Evolutionary conservation across 768 basidiomycete genomes (phyloP), one percentile per base, ranked within the genome.

Genomic region (Boletus rubescentipes): DNA sequence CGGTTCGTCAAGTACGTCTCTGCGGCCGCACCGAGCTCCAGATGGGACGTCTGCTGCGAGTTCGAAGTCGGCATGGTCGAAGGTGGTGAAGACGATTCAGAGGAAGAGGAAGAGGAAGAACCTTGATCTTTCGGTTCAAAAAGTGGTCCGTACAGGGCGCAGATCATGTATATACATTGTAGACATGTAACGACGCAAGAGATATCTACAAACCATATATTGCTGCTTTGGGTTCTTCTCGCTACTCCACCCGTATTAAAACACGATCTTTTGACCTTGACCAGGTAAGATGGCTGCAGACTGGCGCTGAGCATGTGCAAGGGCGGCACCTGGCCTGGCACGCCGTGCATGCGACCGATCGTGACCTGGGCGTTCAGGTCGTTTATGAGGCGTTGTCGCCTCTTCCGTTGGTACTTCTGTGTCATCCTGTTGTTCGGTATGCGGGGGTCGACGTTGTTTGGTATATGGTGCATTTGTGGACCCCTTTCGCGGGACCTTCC

Each of bases 1-100:
- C 83, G 83, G 38, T 98, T 98, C 68, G 92, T 95, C 58, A 98
- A 98, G 69, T 98, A 98, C 63, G 83, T 98, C 18, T 90, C 89
- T 26, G 91, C 91, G 15, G 84, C 86, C 1, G 96, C 96, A 0
- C 83, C 86, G 47, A 92, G 93, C 9, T 93, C 91, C 29, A 77
- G 96, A 49, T 98, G 93, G 93, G 96, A 98, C 67, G 74, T 98
- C 11, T 91, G 86, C 58, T 87, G 86, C 4, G 96, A 98, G 73
- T 98, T 89, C 68, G 92, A 93, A 65, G 86, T 97, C 10, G 93
- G 91, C 3, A 84, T 88, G 76, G 67, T 92, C 21, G 82, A 88
- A 1, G 80, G 81, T 9, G 82, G 77, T 1, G 80, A 79, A 2
- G 67, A 64, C 12, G 55, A 65, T 0, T 49, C 54, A 5, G 52